phyloP scores from a whole-genome alignment of 306 rosid species.

The Hippophae rhamnoides region DNA sequence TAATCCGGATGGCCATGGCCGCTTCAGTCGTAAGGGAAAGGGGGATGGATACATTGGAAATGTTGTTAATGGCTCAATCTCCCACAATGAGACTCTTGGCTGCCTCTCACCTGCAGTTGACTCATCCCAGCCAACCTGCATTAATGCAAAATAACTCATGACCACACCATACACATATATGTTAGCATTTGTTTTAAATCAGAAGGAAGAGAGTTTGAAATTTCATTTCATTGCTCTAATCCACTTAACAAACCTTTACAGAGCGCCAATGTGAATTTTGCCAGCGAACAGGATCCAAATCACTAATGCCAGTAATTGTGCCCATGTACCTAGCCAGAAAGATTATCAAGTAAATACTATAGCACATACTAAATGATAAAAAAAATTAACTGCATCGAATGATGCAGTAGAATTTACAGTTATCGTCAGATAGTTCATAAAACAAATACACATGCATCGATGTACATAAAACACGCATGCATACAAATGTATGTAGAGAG shows the following conservation, averaged over 20 bases:
- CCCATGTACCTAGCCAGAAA: constrained; percentile 63
- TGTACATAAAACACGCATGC: no score
- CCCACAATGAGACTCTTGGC: constrained; percentile 96
- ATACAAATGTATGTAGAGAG: no score
- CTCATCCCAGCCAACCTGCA: constrained; percentile 99
- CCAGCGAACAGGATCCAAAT: constrained; percentile 81
- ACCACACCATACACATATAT: background rate
- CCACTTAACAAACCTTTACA: constrained; percentile 62
- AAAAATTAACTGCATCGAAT: no score
- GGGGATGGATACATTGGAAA: constrained; percentile 98
- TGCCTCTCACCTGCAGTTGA: constrained; percentile 98
- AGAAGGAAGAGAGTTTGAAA: no score
- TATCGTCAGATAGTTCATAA: no score
- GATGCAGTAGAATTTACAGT: no score
- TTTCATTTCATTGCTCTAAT: background rate
- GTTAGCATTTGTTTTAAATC: no score
- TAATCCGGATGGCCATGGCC: constrained; percentile 89
- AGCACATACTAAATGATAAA: background rate
- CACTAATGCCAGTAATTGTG: constrained; percentile 86
- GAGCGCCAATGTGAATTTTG: constrained; percentile 94
- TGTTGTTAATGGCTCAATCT: constrained; percentile 91
- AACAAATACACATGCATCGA: no score
- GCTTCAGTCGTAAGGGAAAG: constrained; percentile 83
- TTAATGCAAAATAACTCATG: constrained; percentile 3
- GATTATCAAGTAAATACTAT: constrained; percentile 16